Base-by-base conservation (phyloP, 495 filamentous ascomycete species). In the Penicillium steckii region DNA sequence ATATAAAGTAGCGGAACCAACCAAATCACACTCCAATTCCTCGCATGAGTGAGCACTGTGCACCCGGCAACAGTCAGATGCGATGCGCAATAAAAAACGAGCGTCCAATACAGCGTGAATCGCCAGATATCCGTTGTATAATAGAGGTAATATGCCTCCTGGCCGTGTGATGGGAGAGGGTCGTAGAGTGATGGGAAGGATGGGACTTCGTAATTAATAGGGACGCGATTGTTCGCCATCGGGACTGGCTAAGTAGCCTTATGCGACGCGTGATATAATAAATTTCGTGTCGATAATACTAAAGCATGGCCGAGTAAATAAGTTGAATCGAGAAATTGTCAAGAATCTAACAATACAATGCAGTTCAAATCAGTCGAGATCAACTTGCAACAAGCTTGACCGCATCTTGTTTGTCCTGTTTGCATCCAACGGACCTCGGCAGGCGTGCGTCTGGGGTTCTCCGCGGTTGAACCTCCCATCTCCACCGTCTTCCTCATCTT, bases 81-180 rank as follows among this genome's bases (percentile, higher is more conserved):
- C 3, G 67, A 69, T 0, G 61, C 64, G 7, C 59, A 65, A 50
- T 78, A 80, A 35, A 79, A 74, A 7, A 81, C 66, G 44, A 80
- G 48, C 0, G 93, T 97, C 94, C 94, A 98, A 64, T 84, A 81
- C 1, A 95, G 73, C 0, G 94, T 98, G 66, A 92, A 96, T 46
- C 88, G 86, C 90, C 90, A 96, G 40, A 96, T 89, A 63, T 97
- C 91, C 26, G 63, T 56, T 26, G 86, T 76, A 65, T 88, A 80
- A 74, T 91, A 94, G 54, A 97, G 85, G 51, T 88, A 90, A 53
- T 78, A 77, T 21, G 80, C 71, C 15, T 75, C 63, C 22, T 71
- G 68, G 50, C 76, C 69, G 44, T 67, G 63, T 35, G 78, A 55
- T 52, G 81, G 80, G 46, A 87, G 73, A 15, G 87, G 86, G 78